These are phyloP conservation scores for Posidonia oceanica DNA, from an alignment of 116 monocot genomes.

Conservation along the genomic window DNA sequence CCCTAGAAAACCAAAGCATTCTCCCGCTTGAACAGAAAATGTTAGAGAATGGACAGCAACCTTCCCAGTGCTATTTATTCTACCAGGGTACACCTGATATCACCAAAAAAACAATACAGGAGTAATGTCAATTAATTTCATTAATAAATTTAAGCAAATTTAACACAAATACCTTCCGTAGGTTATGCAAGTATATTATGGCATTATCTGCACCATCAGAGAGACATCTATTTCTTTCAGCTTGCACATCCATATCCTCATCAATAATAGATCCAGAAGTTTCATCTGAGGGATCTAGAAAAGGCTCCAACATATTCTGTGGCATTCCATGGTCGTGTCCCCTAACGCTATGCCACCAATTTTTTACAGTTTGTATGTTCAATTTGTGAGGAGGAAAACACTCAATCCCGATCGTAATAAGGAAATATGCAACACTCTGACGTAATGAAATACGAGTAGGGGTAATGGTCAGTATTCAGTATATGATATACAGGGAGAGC, in stretches of 20 bases:
- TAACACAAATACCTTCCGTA: constrained; percentile 50
- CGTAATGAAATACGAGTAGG: constrained; percentile 3
- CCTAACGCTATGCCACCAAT: constrained; percentile 25
- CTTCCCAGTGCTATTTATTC: constrained; percentile 33
- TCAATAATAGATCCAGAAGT: constrained; percentile 16
- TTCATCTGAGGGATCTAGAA: constrained; percentile 33
- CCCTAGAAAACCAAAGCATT: constrained; percentile 93
- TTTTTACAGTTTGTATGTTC: constrained; percentile 19
- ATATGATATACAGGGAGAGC: not conserved
- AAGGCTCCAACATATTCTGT: constrained; percentile 37
- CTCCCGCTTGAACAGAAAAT: constrained; percentile 81
- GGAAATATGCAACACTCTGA: constrained; percentile 60
- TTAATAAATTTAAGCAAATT: not conserved
- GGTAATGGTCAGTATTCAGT: not conserved
- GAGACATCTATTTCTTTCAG: constrained; percentile 55
- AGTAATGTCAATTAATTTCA: not conserved
- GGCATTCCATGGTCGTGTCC: constrained; percentile 12
- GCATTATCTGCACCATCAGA: constrained; percentile 50
- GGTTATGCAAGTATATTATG: constrained; percentile 56
- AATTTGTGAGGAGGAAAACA: constrained; percentile 28
- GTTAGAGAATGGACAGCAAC: constrained; percentile 82
- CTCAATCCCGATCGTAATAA: constrained; percentile 56
- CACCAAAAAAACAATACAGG: not conserved
- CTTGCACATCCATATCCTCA: constrained; percentile 73
- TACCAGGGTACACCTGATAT: constrained; percentile 50